Percentiles rank a stretch among this genome's conserved stretches.
phyloP scores from a whole-genome alignment of 352 stramenopile genomes.

The Globisporangium heterothallicum region DNA sequence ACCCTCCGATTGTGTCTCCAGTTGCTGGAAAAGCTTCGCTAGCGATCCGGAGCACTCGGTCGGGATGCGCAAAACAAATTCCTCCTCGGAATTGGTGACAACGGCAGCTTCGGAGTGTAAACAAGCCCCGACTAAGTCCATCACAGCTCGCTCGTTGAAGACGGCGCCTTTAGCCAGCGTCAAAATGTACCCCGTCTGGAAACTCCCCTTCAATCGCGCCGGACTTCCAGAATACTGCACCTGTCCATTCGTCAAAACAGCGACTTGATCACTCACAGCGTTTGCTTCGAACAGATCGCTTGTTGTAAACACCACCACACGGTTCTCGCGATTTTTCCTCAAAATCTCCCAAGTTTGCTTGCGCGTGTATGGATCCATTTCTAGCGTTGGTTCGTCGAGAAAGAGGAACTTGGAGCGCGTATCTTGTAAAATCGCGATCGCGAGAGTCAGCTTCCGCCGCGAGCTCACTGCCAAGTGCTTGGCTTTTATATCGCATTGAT shows the following conservation, averaged over 20 bases:
- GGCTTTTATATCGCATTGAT: slow-evolving; percentile 26
- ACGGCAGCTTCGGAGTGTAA: too few relatives aligned
- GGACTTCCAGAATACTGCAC: slow-evolving; percentile 43
- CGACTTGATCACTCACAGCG: slow-evolving; percentile 76
- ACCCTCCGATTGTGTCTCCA: too few relatives aligned
- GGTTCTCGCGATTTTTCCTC: slow-evolving; percentile 35
- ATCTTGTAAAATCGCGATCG: slow-evolving; percentile 83
- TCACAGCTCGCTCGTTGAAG: slow-evolving; percentile 8
- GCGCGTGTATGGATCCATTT: slow-evolving; percentile 93
- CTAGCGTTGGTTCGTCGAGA: slow-evolving; percentile 88
- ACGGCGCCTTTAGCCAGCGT: slow-evolving; percentile 53
- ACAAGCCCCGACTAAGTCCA: slow-evolving; percentile 5
- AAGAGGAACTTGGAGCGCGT: slow-evolving; percentile 76
- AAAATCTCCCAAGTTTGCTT: slow-evolving; percentile 89
- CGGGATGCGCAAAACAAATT: too few relatives aligned
- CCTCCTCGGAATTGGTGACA: too few relatives aligned
- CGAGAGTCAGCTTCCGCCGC: slow-evolving; percentile 81
- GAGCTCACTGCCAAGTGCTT: slow-evolving; percentile 60
- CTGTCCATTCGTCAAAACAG: slow-evolving; percentile 74
- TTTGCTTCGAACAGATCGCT: slow-evolving; percentile 95
- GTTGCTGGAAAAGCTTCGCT: too few relatives aligned
- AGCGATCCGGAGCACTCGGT: too few relatives aligned
- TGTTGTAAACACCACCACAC: slow-evolving; percentile 85
- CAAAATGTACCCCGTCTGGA: slow-evolving; percentile 59
- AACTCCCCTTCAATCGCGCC: slow-evolving; percentile 72